Percentiles rank a stretch among this genome's conserved stretches.
phyloP scores from a whole-genome alignment of 768 basidiomycete species.

The Harrya chromipes region DNA sequence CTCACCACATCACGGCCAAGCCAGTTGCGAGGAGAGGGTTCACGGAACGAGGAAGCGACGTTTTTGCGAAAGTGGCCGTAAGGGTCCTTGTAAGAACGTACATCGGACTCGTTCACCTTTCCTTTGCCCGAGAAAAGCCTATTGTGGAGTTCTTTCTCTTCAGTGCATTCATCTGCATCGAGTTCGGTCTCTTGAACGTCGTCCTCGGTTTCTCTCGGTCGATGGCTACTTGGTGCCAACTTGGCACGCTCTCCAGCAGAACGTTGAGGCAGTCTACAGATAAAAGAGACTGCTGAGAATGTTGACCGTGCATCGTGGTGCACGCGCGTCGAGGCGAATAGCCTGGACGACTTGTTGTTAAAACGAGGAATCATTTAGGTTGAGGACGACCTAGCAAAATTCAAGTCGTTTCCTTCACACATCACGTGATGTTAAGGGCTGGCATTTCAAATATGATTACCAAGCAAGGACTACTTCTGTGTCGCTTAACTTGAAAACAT shows the following conservation, averaged over 20 bases:
- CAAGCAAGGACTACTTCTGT: no score
- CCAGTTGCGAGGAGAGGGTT: conserved; percentile 54
- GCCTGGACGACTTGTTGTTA: conserved; percentile 10
- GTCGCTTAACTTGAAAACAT: no score
- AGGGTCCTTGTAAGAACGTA: conserved; percentile 12
- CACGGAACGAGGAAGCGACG: conserved; percentile 21
- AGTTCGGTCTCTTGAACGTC: conserved; percentile 2
- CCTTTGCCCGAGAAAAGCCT: conserved; percentile 14
- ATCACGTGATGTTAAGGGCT: conserved; percentile 29
- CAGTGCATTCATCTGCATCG: conserved; percentile 1
- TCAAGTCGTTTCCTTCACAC: conserved; percentile 2
- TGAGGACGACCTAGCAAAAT: conserved; percentile 11
- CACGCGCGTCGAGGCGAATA: conserved; percentile 8
- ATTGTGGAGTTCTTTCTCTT: conserved; percentile 15
- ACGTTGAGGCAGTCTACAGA: conserved; percentile 13
- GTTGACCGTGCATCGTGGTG: conserved; percentile 10
- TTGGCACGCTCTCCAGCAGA: conserved; percentile 2
- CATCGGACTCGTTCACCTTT: conserved; percentile 17
- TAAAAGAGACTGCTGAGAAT: conserved; percentile 15
- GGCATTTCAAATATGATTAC: not conserved
- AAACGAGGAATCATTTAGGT: conserved; percentile 24
- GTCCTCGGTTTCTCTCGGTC: conserved; percentile 3
- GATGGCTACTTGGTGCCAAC: not conserved
- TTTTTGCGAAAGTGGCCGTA: conserved; percentile 20
- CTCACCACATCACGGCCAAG: conserved; percentile 56